Evolutionary conservation across 495 filamentous ascomycete species (phyloP), one percentile per base, ranked within the genome.

Genomic region (Astrocystis sublimbata): DNA sequence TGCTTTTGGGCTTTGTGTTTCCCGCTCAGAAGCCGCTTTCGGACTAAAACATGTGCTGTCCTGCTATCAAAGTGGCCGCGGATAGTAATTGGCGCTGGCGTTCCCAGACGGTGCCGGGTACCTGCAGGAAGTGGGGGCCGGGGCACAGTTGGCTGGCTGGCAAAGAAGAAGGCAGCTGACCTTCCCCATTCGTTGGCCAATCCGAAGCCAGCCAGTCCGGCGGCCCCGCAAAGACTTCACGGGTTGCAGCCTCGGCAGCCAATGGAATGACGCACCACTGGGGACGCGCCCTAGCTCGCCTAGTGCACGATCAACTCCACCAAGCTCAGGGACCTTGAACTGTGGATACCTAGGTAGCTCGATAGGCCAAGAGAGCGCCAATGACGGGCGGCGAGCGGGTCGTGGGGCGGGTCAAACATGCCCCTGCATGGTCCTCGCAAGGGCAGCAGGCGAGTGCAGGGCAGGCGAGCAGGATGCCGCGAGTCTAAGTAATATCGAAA

Each of bases 31-130:
- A n/a, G n/a, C 46, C 15, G 24, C 30, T 49, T 31, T 17, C 15
- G 46, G 28, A 49, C 46, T 49, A 30, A 47, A 21, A 47, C 17
- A 28, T 17, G n/a, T 52, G 12, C 33, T 23, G 24, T 26, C n/a
- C n/a, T n/a, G 31, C 52, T 40, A 17, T 38, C 35, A 38, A 38
- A 26, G 17, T 12, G 31, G 50, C 52, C 26, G 52, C 52, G 35
- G 41, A 9, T 10, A 33, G 19, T 3, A 41, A 59, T 59, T 59
- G 35, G 56, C 56, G 56, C 56, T 43, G 45, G 45, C 17, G 17
- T 23, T 21, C n/a, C 33, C 6, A 30, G 40, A 23, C 41, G 15
- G 9, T 7, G 56, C 56, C 42, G 56, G 56, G 47, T 49, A 42
- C 56, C 46, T 59, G 56, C 56, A 50, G 36, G 6, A 10, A 24